Evolutionary conservation across 306 rosid genomes (phyloP).

Genomic region (Cucurbita maxima): DNA sequence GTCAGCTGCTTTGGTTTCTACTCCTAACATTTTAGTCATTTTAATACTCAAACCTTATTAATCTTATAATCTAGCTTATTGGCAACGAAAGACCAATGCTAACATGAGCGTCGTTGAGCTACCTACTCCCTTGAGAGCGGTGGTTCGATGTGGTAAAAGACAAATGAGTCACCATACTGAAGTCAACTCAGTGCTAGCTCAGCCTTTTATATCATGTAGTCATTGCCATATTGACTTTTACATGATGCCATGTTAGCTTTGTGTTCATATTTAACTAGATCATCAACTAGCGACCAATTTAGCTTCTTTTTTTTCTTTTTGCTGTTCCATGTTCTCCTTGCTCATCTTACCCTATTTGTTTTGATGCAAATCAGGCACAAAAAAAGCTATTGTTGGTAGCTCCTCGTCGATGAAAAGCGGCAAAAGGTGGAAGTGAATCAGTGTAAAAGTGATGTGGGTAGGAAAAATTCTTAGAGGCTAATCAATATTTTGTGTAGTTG

Average conservation of each 20-base stretch:
- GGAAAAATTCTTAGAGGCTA: slow-evolving; percentile 1
- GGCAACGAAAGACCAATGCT: not conserved
- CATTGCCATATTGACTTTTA: not conserved
- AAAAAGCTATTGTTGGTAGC: slow-evolving; percentile 34
- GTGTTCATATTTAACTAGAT: not conserved
- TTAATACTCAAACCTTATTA: not conserved
- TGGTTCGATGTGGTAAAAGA: not conserved
- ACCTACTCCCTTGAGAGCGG: no score
- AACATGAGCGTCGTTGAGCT: not conserved
- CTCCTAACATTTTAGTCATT: not conserved
- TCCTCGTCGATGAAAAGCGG: slow-evolving; percentile 39
- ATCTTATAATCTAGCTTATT: not conserved
- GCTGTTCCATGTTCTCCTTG: slow-evolving; percentile 3
- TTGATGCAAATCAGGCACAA: slow-evolving; percentile 33
- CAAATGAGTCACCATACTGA: not conserved
- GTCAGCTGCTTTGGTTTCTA: not conserved
- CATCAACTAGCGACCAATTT: not conserved
- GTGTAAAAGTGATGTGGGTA: not conserved
- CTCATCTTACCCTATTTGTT: not conserved
- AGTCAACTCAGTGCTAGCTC: not conserved
- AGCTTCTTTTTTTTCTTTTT: not conserved
- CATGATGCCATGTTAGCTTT: not conserved
- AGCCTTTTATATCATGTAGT: not conserved
- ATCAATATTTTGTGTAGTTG: not conserved
- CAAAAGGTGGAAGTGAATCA: slow-evolving; percentile 57